A percentile compares a stretch with the other conserved stretches of the same genome.
Evolutionary conservation across 345 rosid species (phyloP).

Genomic region (Ricinus communis): DNA sequence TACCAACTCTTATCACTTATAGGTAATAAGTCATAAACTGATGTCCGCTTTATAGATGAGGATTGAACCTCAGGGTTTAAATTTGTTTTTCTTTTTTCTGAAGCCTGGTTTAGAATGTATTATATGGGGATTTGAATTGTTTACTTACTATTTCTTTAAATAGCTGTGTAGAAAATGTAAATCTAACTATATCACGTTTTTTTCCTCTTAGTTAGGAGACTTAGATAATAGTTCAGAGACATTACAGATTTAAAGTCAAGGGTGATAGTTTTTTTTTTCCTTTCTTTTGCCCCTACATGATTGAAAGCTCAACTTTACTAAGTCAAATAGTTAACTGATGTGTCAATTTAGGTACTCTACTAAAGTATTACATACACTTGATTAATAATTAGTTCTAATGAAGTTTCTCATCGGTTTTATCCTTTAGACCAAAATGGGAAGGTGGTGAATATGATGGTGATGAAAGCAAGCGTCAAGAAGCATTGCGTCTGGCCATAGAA

Average conservation of each 20-base stretch:
- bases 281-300: not conserved
- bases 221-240: not conserved
- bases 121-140: not conserved
- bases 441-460: constrained; percentile 63
- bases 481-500: constrained; percentile 48
- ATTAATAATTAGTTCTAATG: not conserved
- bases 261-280: not conserved
- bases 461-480: constrained; percentile 42
- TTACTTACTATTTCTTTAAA: not conserved
- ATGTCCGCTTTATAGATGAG: not conserved
- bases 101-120: not conserved
- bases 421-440: constrained; percentile 58
- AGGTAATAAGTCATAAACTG: constrained; percentile 33
- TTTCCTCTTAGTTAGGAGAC: not conserved
- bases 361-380: no score
- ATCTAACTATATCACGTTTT: not conserved
- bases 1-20: constrained; percentile 59
- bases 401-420: constrained; percentile 15
- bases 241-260: not conserved
- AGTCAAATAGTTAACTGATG: not conserved
- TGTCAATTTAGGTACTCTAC: not conserved
- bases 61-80: not conserved
- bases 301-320: not conserved
- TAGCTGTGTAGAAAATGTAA: not conserved
- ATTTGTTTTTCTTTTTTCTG: not conserved